Percentiles rank a stretch among this genome's conserved stretches.
Conservation (phyloP, 2,329 filamentous ascomycete species). For the Talaromyces sp. region DNA sequence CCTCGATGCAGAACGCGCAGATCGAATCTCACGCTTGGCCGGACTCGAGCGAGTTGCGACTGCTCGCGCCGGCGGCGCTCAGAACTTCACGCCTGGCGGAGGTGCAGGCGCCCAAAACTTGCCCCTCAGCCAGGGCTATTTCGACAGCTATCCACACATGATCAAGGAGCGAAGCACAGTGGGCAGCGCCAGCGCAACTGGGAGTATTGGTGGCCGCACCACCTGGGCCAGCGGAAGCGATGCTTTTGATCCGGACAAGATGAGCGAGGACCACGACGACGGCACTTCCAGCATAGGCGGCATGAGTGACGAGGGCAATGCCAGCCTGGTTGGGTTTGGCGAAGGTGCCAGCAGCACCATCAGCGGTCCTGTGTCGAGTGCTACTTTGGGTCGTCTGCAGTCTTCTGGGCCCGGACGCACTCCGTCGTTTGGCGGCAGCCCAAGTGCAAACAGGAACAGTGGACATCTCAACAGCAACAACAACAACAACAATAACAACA, state of each 20-base stretch:
- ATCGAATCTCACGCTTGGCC: conserved; percentile 89
- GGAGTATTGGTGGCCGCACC: conserved; percentile 61
- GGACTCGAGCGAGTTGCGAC: conserved; percentile 85
- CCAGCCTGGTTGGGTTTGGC: conserved; percentile 83
- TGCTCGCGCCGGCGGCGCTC: conserved; percentile 50
- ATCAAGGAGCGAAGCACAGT: conserved; percentile 76
- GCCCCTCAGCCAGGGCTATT: conserved; percentile 61
- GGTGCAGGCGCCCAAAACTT: conserved; percentile 27
- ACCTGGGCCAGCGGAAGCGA: conserved; percentile 63
- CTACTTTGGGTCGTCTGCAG: conserved; percentile 32
- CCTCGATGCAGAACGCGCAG: conserved; percentile 84
- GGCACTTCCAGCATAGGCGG: conserved; percentile 63
- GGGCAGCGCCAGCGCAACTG: conserved; percentile 79
- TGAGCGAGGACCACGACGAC: conserved; percentile 62
- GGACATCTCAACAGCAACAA: neutral
- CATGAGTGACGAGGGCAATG: conserved; percentile 79
- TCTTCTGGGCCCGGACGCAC: conserved; percentile 21
- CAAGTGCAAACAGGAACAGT: conserved; percentile 13
- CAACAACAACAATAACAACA: neutral
- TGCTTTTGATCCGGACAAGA: conserved; percentile 51
- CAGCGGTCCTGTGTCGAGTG: conserved; percentile 67
- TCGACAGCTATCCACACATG: conserved; percentile 68
- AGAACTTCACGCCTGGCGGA: conserved; percentile 13
- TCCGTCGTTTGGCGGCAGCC: conserved; percentile 37
- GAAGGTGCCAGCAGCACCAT: conserved; percentile 85